Percentiles rank a stretch among this genome's conserved stretches.
These are phyloP conservation scores for Babjeviella inositovora DNA, from an alignment of 805 yeast species.

Conservation along the genomic window DNA sequence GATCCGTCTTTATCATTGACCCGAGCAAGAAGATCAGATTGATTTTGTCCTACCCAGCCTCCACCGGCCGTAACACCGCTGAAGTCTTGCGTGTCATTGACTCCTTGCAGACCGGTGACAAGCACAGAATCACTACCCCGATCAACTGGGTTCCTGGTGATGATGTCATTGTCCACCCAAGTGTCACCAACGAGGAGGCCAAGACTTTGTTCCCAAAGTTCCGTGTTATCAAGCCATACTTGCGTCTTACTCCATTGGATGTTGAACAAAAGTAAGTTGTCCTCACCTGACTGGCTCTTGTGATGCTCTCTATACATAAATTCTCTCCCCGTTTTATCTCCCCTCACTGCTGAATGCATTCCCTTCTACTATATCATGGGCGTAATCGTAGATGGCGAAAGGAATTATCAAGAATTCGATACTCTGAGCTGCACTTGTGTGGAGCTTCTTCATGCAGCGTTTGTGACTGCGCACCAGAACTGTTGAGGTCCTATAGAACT, in stretches of 20 bases:
- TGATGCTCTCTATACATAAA: too few relatives aligned
- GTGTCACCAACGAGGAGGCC: conserved; percentile 44
- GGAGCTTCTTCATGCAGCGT: too few relatives aligned
- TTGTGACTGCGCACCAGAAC: too few relatives aligned
- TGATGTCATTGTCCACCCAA: conserved; percentile 60
- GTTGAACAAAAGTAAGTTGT: conserved; percentile 4
- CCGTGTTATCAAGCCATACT: conserved; percentile 44
- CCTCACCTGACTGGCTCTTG: too few relatives aligned
- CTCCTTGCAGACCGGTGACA: conserved; percentile 51
- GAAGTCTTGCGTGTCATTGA: conserved; percentile 59
- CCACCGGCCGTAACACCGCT: conserved; percentile 64
- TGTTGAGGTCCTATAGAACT: too few relatives aligned
- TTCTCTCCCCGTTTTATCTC: too few relatives aligned
- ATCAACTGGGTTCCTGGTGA: conserved; percentile 62
- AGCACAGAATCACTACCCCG: conserved; percentile 50
- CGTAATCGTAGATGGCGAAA: too few relatives aligned
- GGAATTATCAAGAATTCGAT: too few relatives aligned
- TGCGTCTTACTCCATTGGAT: conserved; percentile 32
- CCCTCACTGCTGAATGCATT: too few relatives aligned
- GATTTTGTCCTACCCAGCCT: conserved; percentile 54
- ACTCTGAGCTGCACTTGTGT: too few relatives aligned
- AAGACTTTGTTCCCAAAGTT: conserved; percentile 44
- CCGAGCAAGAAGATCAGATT: conserved; percentile 48
- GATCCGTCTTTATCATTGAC: conserved; percentile 61
- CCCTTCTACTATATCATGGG: too few relatives aligned